phyloP scores from a whole-genome alignment of 2,329 filamentous ascomycete species.

The Chaetothyriales sp. region DNA sequence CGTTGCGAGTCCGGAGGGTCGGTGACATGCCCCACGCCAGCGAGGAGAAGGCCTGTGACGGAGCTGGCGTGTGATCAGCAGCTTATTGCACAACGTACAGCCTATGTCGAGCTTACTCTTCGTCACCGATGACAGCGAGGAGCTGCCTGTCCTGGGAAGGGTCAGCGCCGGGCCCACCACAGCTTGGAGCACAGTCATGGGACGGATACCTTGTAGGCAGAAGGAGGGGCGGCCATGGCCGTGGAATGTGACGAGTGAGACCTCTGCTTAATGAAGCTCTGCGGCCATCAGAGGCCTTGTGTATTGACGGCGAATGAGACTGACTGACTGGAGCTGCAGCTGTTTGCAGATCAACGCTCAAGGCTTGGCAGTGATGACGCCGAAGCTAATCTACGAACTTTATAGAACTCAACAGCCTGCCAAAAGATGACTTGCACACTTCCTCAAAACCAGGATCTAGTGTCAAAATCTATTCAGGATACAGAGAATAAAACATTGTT shows the following conservation, averaged over 20 bases:
- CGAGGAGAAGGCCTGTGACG: constrained; percentile 85
- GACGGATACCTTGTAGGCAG: constrained; percentile 39
- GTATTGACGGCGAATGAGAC: neutral
- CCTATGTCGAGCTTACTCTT: constrained; percentile 38
- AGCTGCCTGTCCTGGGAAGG: constrained; percentile 65
- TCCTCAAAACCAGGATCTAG: too few species aligned
- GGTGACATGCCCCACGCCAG: constrained; percentile 91
- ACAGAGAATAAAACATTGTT: too few species aligned
- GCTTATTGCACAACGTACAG: neutral
- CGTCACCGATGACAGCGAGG: constrained; percentile 92
- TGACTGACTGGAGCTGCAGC: neutral
- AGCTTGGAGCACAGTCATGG: neutral
- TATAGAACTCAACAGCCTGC: too few species aligned
- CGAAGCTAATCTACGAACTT: too few species aligned
- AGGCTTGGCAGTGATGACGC: neutral
- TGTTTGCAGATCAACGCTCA: neutral
- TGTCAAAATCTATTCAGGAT: too few species aligned
- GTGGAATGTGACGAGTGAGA: neutral
- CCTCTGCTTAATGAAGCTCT: neutral
- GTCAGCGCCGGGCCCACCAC: neutral
- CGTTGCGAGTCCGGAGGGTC: constrained; percentile 77
- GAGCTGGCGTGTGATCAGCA: constrained; percentile 44
- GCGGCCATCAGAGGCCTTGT: neutral
- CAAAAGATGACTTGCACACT: too few species aligned
- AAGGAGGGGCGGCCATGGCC: constrained; percentile 44